Percentiles rank a stretch among this genome's conserved stretches.
Conservation (phyloP, 1,284 basidiomycete genomes). For the Vanrija pseudolonga region DNA sequence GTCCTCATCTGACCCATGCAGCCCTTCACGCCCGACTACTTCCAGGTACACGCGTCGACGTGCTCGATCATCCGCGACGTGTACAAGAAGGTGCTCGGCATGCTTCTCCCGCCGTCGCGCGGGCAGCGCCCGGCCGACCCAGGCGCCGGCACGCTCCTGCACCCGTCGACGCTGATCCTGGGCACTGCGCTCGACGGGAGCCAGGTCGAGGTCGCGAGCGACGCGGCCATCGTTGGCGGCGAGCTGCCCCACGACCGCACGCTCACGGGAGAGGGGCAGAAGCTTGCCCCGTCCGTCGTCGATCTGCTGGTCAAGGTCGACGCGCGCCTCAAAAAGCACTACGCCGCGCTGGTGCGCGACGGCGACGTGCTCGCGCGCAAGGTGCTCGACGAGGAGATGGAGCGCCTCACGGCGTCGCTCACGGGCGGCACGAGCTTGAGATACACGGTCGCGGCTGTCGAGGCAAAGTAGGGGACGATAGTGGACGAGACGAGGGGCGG, state of each 20-base stretch:
- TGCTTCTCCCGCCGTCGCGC: conserved; percentile 22
- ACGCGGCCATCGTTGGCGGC: conserved; percentile 36
- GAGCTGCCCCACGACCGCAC: conserved; percentile 32
- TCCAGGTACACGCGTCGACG: conserved; percentile 51
- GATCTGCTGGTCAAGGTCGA: conserved; percentile 51
- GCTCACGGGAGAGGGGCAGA: conserved; percentile 44
- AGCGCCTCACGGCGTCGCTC: conserved; percentile 17
- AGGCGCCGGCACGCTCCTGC: conserved; percentile 22
- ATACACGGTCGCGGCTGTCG: background rate
- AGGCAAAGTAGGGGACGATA: background rate
- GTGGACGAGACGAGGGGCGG: too few species aligned
- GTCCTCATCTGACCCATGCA: conserved; percentile 18
- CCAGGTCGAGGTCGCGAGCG: conserved; percentile 18
- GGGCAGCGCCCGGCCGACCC: conserved; percentile 5
- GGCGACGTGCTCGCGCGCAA: conserved; percentile 47
- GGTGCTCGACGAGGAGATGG: conserved; percentile 48
- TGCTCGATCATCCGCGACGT: conserved; percentile 52
- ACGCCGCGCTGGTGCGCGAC: conserved; percentile 43
- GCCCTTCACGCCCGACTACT: conserved; percentile 54
- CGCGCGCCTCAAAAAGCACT: conserved; percentile 50
- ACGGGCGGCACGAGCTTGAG: conserved; percentile 4
- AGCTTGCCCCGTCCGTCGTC: conserved; percentile 40
- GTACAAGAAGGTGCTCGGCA: conserved; percentile 49
- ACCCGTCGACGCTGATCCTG: conserved; percentile 29
- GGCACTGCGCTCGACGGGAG: background rate